Evolutionary conservation across 768 basidiomycete genomes (phyloP), one percentile per base, ranked within the genome.

Genomic region (Tremella fuciformis): DNA sequence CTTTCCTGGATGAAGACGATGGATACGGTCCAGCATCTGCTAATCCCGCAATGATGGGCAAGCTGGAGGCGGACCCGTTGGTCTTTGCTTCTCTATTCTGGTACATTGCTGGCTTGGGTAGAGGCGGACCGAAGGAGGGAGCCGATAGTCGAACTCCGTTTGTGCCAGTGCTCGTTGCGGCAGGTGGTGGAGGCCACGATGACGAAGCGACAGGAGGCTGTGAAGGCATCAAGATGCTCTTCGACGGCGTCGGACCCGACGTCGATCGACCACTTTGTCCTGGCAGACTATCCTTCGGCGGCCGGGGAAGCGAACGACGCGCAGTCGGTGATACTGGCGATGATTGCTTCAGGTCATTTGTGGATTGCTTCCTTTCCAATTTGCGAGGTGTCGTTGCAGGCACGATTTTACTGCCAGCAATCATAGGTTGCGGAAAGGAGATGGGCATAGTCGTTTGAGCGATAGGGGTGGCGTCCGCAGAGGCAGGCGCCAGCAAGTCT

Each of bases 11-110:
- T 18, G 55, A 48, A 26, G 50, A 62, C 13, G 61, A 53, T 9
- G 69, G 62, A 46, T 69, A 73, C 2, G 71, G 71, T 4, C 71
- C 71, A 1, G 66, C 58, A 54, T 70, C 71, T 1, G 65, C 63
- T 24, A 73, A 53, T n/a, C 71, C 71, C 13, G 66, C 65, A 19
- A 73, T 54, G 47, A 73, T 56, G 6, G 71, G 68, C 1, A 73
- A 47, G 50, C 51, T 59, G 1, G 71, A 72, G 11, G 70, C 70
- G 13, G 67, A 65, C 13, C 64, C 65, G 47, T 53, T 69, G 3
- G 63, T 52, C 19, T 68, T 40, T 37, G 34, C 34, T 3, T 29
- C 25, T 21, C 26, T 16, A 9, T 18, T 24, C n/a, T 34, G 51
- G 13, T 18, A n/a, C 19, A 18, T 38, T n/a, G 51, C 6, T 34